Evolutionary conservation across 768 basidiomycete genomes (phyloP).

Genomic region (Fomitopsis pulvina): DNA sequence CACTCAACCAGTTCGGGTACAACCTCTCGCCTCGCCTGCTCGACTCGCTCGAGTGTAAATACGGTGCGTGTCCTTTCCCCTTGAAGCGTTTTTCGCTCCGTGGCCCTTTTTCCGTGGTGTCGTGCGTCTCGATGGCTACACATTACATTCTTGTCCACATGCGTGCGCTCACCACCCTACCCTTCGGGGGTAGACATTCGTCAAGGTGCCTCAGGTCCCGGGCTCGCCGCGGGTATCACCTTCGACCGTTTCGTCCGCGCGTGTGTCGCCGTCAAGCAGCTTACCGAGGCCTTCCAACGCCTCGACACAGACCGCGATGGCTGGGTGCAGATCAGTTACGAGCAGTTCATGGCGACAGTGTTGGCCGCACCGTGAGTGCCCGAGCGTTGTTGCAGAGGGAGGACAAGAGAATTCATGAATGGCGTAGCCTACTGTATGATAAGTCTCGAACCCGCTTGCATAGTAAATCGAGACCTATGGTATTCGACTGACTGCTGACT

Average conservation of each 20-base stretch:
- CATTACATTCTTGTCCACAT: not conserved
- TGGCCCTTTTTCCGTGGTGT: not conserved
- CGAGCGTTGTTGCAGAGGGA: too few species aligned
- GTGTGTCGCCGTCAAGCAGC: constrained; percentile 76
- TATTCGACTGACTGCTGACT: too few species aligned
- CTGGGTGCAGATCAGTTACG: constrained; percentile 72
- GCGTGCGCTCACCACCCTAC: constrained; percentile 22
- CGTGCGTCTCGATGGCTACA: not conserved
- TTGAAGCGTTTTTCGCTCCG: not conserved
- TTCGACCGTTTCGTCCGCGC: constrained; percentile 87
- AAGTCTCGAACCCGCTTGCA: too few species aligned
- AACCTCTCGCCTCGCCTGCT: constrained; percentile 64
- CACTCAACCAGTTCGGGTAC: constrained; percentile 73
- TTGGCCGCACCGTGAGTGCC: constrained; percentile 29
- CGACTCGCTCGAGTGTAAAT: constrained; percentile 68
- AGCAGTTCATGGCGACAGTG: constrained; percentile 65
- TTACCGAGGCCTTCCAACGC: constrained; percentile 62
- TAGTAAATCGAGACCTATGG: too few species aligned
- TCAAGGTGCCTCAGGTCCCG: constrained; percentile 38
- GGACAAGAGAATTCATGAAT: too few species aligned
- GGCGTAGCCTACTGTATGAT: too few species aligned
- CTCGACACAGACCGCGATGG: constrained; percentile 59
- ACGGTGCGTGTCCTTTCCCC: constrained; percentile 48
- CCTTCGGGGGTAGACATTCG: constrained; percentile 41
- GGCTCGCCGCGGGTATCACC: constrained; percentile 52